Evolutionary conservation across 306 rosid species (phyloP), one percentile per base, ranked within the genome.

Genomic region (Rubus idaeus): DNA sequence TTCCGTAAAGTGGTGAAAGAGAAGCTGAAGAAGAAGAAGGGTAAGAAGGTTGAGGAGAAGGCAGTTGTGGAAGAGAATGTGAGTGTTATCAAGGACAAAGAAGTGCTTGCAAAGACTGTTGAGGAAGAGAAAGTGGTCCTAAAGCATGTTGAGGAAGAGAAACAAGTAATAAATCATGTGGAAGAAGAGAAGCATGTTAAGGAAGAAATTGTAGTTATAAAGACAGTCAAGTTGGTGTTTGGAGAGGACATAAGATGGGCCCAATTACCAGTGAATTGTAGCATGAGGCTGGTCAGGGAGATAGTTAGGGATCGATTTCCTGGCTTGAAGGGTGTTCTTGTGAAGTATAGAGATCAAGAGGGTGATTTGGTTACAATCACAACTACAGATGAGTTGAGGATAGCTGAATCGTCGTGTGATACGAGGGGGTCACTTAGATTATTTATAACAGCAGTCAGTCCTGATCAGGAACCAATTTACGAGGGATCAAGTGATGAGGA

Each of bases 191-290:
- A 85, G 80, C 82, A 79, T 73, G 73, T 76, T 47, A 75, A 75
- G 77, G 75, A 86, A 73, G 89, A 90, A 73, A 85, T 82, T 56
- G 70, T 26, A 21, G 90, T 79, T 23, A 77, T 86, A 11, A 94
- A 86, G 91, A 90, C 91, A 5, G 97, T 92, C 55, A 94, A 94
- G 85, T 83, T 94, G 89, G 91, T 94, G 41, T 87, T 81, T 17
- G 96, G 97, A 75, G 97, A 94, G 75, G 98, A 94, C 81, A 94
- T 94, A 75, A 91, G 97, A 77, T 89, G 90, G 89, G 98, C 89
- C 0, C 91, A 90, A 41, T 78, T 94, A 60, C 97, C 96, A 11
- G 71, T 70, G 57, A 91, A 89, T 83, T 89, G 97, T 81, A 88
- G 95, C 79, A 73, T 94, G 81, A 83, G 73, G 74, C 57, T 86